phyloP scores from a whole-genome alignment of 352 stramenopile genomes.

The Globisporangium paroecandrum region DNA sequence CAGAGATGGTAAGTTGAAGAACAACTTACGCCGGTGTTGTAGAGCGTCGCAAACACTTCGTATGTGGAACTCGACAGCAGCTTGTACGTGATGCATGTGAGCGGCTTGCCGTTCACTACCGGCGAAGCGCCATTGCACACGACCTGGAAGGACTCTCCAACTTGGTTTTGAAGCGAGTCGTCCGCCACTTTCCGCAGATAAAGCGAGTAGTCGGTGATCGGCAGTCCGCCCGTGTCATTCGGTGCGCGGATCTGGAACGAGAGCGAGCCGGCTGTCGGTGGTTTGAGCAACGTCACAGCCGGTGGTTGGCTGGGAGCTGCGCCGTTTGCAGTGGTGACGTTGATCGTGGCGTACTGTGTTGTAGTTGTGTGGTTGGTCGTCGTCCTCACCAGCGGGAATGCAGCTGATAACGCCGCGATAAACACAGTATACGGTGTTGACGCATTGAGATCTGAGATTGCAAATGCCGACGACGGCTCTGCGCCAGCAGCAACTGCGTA shows the following conservation, averaged over 20 bases:
- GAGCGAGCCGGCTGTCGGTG: constrained; percentile 33
- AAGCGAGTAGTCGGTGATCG: constrained; percentile 28
- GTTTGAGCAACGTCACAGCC: constrained; percentile 18
- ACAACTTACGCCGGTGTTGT: constrained; percentile 34
- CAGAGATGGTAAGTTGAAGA: neutral
- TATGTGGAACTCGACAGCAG: constrained; percentile 39
- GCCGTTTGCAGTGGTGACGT: constrained; percentile 21
- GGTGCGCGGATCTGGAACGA: constrained; percentile 30
- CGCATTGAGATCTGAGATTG: constrained; percentile 27
- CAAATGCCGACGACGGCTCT: constrained; percentile 2
- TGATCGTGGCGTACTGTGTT: constrained; percentile 12
- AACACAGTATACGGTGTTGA: constrained; percentile 34
- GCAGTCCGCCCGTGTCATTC: constrained; percentile 32
- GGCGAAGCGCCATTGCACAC: constrained; percentile 8
- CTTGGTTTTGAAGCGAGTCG: neutral
- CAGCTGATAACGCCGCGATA: constrained; percentile 21
- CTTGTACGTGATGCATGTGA: constrained; percentile 33
- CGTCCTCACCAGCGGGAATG: constrained; percentile 20
- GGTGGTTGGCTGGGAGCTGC: constrained; percentile 18
- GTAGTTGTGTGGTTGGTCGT: neutral
- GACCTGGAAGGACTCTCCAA: constrained; percentile 7
- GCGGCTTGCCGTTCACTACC: neutral
- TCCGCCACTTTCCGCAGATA: constrained; percentile 25
- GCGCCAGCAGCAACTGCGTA: neutral
- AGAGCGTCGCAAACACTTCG: constrained; percentile 39